Evolutionary conservation across 177 flowering plant species (phyloP).

Genomic region (Telopea speciosissima): DNA sequence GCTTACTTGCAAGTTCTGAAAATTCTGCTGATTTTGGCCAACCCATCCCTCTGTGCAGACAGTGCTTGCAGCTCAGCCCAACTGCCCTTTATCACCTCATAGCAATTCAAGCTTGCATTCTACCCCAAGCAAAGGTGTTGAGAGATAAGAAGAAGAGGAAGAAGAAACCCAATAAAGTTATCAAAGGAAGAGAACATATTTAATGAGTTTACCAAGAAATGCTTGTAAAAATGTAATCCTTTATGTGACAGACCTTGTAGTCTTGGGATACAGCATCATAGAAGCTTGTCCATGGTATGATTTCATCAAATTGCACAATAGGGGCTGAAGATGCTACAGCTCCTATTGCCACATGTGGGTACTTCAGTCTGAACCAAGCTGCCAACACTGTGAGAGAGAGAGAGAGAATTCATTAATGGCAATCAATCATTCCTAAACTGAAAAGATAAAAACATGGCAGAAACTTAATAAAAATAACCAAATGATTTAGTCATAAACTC

Average conservation of each 20-base stretch:
- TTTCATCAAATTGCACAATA: slow-evolving; percentile 44
- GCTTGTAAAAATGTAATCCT: background rate
- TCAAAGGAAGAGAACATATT: background rate
- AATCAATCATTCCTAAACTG: slow-evolving; percentile 1
- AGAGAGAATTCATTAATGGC: background rate
- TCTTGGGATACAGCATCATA: slow-evolving; percentile 54
- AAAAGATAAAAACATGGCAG: no score
- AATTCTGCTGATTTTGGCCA: slow-evolving; percentile 30
- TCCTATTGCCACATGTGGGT: slow-evolving; percentile 56
- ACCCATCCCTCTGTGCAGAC: slow-evolving; percentile 24
- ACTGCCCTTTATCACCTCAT: slow-evolving; percentile 46
- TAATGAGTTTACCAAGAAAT: background rate
- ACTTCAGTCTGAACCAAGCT: slow-evolving; percentile 59
- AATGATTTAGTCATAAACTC: background rate
- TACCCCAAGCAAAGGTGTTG: slow-evolving; percentile 13
- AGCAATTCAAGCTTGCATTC: slow-evolving; percentile 53
- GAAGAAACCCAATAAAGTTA: background rate
- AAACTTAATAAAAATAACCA: background rate
- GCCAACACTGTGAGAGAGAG: slow-evolving; percentile 38
- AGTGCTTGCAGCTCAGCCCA: slow-evolving; percentile 42
- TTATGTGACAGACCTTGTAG: slow-evolving; percentile 34
- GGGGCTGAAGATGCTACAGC: slow-evolving; percentile 63
- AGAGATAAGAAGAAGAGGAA: background rate
- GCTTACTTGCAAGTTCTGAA: slow-evolving; percentile 55
- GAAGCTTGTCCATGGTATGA: slow-evolving; percentile 51